phyloP scores from a whole-genome alignment of 2,329 filamentous ascomycete genomes.

The Colletotrichum tabaci region DNA sequence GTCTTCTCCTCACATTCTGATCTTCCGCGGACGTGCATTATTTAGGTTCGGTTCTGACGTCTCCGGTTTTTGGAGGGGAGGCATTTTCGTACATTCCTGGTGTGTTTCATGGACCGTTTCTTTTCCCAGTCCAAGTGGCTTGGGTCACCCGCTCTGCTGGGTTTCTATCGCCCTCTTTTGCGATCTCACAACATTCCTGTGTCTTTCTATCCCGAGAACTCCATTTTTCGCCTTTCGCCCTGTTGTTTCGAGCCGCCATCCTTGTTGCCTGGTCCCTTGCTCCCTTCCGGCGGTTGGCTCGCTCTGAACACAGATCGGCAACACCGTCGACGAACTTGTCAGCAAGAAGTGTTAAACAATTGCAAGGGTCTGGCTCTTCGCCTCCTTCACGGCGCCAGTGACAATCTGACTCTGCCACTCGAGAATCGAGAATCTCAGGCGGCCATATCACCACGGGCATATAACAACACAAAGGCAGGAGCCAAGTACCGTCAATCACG shows the following conservation, averaged over 20 bases:
- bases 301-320: slow-evolving; percentile 12
- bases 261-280: neutral
- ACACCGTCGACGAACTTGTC: neutral
- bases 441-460: slow-evolving; percentile 3
- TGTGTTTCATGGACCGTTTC: slow-evolving; percentile 10
- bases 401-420: neutral
- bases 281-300: neutral
- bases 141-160: slow-evolving; percentile 27
- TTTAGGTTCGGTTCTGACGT: neutral
- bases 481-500: neutral
- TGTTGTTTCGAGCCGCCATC: slow-evolving; percentile 10
- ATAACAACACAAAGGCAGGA: neutral
- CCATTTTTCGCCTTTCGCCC: slow-evolving; percentile 4
- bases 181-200: slow-evolving; percentile 3
- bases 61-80: neutral
- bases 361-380: slow-evolving; percentile 26
- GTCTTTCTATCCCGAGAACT: neutral
- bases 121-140: slow-evolving; percentile 31
- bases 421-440: slow-evolving; percentile 23
- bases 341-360: neutral
- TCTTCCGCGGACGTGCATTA: neutral
- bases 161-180: slow-evolving; percentile 12
- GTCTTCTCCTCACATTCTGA: neutral
- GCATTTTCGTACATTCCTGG: slow-evolving; percentile 4
- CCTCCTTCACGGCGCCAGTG: neutral